Conservation (phyloP, 148 eudicot species). For the Chenopodium suecicum region DNA sequence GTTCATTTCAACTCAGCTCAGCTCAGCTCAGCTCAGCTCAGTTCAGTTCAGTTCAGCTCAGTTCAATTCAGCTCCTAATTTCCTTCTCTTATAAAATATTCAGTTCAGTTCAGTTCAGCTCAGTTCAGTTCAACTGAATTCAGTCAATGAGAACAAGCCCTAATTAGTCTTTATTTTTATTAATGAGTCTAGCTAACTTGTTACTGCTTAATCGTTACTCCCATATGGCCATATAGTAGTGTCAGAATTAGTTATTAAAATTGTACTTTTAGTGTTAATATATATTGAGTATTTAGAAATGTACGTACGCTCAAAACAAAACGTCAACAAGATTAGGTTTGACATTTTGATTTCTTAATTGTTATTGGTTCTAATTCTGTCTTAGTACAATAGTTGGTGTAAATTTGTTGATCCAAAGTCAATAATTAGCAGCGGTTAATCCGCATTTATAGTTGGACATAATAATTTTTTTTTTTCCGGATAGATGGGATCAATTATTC, state of each 20-base stretch:
- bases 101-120: too few relatives aligned
- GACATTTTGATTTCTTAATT: background rate
- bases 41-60: too few relatives aligned
- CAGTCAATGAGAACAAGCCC: too few relatives aligned
- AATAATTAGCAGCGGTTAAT: background rate
- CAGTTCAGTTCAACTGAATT: too few relatives aligned
- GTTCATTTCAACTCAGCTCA: too few relatives aligned
- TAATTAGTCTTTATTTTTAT: too few relatives aligned
- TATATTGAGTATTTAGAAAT: background rate
- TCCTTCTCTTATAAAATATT: too few relatives aligned
- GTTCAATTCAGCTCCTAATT: too few relatives aligned
- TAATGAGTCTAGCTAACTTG: too few relatives aligned
- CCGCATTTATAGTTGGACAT: background rate
- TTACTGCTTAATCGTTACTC: too few relatives aligned
- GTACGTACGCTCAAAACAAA: background rate
- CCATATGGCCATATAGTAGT: too few relatives aligned
- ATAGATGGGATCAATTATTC: background rate
- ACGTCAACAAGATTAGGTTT: background rate
- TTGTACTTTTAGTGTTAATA: background rate
- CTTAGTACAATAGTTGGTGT: background rate
- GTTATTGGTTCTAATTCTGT: background rate
- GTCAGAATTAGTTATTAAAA: background rate
- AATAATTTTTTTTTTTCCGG: background rate
- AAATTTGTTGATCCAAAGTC: constrained; percentile 6
- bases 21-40: too few relatives aligned